Base-by-base conservation (phyloP, 1,284 basidiomycete species). In the Pseudomicrostroma phylloplanum region DNA sequence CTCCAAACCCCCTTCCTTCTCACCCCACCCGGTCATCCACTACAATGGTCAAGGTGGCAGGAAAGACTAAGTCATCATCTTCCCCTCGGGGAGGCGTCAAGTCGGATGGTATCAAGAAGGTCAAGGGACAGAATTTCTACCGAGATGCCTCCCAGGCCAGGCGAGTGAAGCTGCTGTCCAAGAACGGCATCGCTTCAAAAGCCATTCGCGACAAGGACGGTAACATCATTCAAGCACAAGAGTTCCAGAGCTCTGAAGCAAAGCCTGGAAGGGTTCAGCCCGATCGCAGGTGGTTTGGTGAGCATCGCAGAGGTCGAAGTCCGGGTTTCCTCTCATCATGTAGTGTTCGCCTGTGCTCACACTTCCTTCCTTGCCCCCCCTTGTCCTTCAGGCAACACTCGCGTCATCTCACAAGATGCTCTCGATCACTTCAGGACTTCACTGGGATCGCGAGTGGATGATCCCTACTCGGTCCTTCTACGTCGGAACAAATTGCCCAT, bases 381-480 rank as follows among this genome's bases (percentile, higher is more conserved):
- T 46, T 36, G 30, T 4, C 30, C 9, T 9, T 36, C 49, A 70
- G 64, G 93, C 55, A 98, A 98, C 82, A 98, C 96, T 12, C 85
- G 96, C 76, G 94, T 97, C 58, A 97, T 99, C 79, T 71, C 67
- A 6, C 77, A 79, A 58, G 76, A 78, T 65, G 77, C 77, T 17
- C 65, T 79, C 73, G 92, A 96, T 76, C 75, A 79, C 63, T 79
- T 79, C 69, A 66, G 76, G 4, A 75, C 70, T n/a, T 69, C 74
- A 39, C 69, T 79, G 30, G 69, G 66, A 7, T 66, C 68, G 49
- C 66, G 70, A n/a, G 74, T 72, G 26, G 69, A 75, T 48, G 77
- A 79, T 43, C 77, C 77, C 0, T 79, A 79, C 66, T 70, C 68
- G 54, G 74, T 79, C 36, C 64, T 79, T 8, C 55, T 79, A 59